These are phyloP conservation scores for Solanum hybrid DNA, from an alignment of 305 asterid genomes.

Conservation along the genomic window DNA sequence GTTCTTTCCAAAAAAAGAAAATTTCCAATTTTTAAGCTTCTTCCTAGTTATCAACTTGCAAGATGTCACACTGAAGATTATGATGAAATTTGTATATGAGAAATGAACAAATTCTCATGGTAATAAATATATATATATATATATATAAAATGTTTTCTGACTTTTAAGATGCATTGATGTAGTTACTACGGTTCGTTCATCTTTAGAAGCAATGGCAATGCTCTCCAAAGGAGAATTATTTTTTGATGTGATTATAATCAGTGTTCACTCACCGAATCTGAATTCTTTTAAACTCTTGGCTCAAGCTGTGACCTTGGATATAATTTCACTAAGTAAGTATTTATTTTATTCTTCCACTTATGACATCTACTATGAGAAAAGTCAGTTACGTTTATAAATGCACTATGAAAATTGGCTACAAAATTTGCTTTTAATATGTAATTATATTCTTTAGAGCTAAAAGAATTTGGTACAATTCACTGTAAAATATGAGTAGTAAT, in stretches of 20 bases:
- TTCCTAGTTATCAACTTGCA: too few relatives aligned
- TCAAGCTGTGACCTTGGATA: background rate
- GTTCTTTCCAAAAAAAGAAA: too few relatives aligned
- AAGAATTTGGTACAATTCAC: background rate
- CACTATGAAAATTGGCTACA: background rate
- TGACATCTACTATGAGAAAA: background rate
- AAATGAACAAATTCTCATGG: background rate
- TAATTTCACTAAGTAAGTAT: background rate
- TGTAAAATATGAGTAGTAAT: background rate
- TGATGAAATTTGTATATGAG: background rate
- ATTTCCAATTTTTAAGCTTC: too few relatives aligned
- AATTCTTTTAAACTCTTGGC: background rate
- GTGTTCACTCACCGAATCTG: background rate
- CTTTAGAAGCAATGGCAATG: background rate
- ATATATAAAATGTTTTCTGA: background rate
- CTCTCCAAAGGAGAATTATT: background rate
- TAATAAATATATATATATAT: too few relatives aligned
- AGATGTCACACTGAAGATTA: background rate
- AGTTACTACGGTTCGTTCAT: background rate
- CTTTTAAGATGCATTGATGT: background rate
- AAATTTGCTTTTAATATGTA: background rate
- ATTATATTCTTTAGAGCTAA: background rate
- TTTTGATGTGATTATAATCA: background rate
- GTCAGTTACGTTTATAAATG: background rate
- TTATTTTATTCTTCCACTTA: background rate